phyloP scores from a whole-genome alignment of 768 basidiomycete species.

The Agaricus sinodeliciosus region DNA sequence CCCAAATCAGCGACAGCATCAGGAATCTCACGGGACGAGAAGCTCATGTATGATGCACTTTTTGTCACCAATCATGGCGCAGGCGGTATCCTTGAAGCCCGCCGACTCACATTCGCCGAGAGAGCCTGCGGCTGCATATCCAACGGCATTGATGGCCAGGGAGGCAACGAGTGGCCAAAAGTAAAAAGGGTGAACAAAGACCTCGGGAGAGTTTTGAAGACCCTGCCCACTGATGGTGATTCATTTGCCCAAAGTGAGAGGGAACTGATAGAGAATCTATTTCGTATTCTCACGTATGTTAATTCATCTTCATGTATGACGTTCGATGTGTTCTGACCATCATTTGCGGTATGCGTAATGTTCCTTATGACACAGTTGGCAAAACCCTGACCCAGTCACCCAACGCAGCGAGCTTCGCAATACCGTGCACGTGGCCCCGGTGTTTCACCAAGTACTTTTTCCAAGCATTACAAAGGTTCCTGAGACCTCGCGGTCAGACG shows the following conservation, averaged over 20 bases:
- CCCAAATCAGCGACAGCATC: background rate
- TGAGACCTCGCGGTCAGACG: background rate
- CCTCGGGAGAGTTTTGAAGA: conserved; percentile 37
- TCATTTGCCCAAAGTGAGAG: conserved; percentile 29
- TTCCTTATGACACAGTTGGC: conserved; percentile 31
- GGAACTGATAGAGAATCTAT: conserved; percentile 50
- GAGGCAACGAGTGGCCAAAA: conserved; percentile 67
- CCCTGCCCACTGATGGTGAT: conserved; percentile 16
- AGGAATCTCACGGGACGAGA: conserved; percentile 1
- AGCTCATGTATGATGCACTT: conserved; percentile 38
- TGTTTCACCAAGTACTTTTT: conserved; percentile 34
- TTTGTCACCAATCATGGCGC: conserved; percentile 69
- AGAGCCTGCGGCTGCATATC: conserved; percentile 55
- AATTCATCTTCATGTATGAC: conserved; percentile 7
- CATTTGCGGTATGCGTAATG: conserved; percentile 15
- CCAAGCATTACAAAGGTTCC: background rate
- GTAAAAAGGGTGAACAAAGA: conserved; percentile 48
- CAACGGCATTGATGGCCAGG: conserved; percentile 66
- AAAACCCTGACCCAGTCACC: conserved; percentile 34
- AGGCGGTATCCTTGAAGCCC: conserved; percentile 49
- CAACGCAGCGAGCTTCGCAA: conserved; percentile 50
- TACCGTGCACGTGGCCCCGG: conserved; percentile 59
- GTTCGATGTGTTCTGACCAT: background rate
- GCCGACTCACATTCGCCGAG: conserved; percentile 46
- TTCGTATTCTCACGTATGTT: conserved; percentile 67